A percentile compares a stretch with the other conserved stretches of the same genome.
These are phyloP conservation scores for Ilyonectria robusta DNA, from an alignment of 2,329 filamentous ascomycete genomes.

Conservation along the genomic window DNA sequence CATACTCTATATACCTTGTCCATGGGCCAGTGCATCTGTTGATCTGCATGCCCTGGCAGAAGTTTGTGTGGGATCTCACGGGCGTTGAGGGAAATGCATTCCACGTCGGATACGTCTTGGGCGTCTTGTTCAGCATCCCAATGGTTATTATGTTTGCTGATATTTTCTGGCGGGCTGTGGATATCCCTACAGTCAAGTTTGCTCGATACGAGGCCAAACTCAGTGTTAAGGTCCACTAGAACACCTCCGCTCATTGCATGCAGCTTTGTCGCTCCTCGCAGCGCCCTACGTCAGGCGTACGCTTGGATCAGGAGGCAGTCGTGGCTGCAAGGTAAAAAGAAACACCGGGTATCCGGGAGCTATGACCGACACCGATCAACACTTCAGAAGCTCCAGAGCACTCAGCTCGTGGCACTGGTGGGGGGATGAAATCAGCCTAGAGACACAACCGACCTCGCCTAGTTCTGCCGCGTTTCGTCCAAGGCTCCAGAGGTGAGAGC, in stretches of 20 bases:
- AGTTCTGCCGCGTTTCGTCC: too few species aligned
- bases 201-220: conserved; percentile 65
- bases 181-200: conserved; percentile 69
- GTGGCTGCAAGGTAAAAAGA: too few species aligned
- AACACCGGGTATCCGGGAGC: too few species aligned
- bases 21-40: conserved; percentile 70
- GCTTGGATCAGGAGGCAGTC: too few species aligned
- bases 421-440: neutral
- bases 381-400: too few species aligned
- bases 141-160: conserved; percentile 66
- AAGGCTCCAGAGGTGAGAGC: neutral
- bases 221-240: conserved; percentile 44
- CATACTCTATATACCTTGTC: conserved; percentile 73
- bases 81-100: conserved; percentile 63
- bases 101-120: conserved; percentile 62
- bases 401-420: too few species aligned
- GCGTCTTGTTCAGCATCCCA: conserved; percentile 60
- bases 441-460: too few species aligned
- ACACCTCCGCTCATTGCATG: too few species aligned
- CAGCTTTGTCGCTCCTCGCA: too few species aligned
- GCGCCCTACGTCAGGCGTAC: too few species aligned
- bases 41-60: conserved; percentile 66
- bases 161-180: conserved; percentile 69
- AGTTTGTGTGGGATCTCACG: conserved; percentile 62
- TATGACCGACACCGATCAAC: too few species aligned